phyloP scores from a whole-genome alignment of 768 basidiomycete species.

The Coprinopsis marcescibilis region DNA sequence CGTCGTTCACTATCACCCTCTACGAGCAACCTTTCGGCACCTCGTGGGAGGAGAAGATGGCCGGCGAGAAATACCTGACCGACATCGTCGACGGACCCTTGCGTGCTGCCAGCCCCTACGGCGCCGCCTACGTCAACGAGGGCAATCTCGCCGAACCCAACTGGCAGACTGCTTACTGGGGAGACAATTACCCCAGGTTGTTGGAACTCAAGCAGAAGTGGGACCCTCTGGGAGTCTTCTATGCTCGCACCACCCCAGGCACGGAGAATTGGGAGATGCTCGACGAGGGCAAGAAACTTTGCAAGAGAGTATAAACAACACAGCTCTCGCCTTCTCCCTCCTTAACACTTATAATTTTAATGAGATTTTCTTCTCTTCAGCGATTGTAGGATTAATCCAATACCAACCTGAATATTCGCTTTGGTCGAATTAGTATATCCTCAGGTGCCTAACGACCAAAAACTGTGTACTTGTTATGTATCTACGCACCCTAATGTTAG shows the following conservation, averaged over 20 bases:
- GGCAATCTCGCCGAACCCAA: conserved; percentile 12
- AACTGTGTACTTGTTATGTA: too few species aligned
- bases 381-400: too few species aligned
- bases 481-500: too few species aligned
- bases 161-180: conserved; percentile 1
- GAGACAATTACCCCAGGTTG: conserved; percentile 1
- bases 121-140: conserved; percentile 12
- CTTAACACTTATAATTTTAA: too few species aligned
- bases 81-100: conserved; percentile 10
- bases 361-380: too few species aligned
- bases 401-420: too few species aligned
- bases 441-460: too few species aligned
- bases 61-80: conserved; percentile 9
- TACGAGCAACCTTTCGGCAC: conserved; percentile 2
- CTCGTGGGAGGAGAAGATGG: conserved; percentile 10
- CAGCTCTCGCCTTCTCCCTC: too few species aligned
- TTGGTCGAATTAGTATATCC: too few species aligned
- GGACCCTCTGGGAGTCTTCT: conserved; percentile 1
- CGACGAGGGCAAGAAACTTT: conserved; percentile 4
- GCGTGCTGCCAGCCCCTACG: conserved; percentile 13
- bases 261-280: conserved; percentile 3
- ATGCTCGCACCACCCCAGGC: conserved; percentile 1
- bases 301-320: conserved; percentile 1
- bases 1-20: conserved; percentile 1
- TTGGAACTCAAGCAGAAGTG: conserved; percentile 1